These are phyloP conservation scores for Acanthamoeba royreba DNA, from an alignment of 208 protist species.

Conservation along the genomic window DNA sequence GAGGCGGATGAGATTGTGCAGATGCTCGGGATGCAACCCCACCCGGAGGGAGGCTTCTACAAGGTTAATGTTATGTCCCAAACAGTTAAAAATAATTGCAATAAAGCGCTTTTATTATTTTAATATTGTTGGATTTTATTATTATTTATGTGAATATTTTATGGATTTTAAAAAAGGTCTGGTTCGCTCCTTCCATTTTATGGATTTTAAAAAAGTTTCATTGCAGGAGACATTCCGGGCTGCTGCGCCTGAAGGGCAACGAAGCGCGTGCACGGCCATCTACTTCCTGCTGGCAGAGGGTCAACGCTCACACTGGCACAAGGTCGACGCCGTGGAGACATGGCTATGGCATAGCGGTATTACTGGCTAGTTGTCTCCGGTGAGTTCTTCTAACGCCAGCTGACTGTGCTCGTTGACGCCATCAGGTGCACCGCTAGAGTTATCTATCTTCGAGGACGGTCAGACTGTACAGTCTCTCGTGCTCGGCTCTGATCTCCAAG, in stretches of 20 bases:
- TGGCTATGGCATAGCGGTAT: not conserved
- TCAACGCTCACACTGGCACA: slow-evolving; percentile 30
- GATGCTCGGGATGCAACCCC: not conserved
- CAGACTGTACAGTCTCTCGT: not conserved
- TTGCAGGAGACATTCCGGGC: slow-evolving; percentile 33
- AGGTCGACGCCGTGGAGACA: slow-evolving; percentile 28
- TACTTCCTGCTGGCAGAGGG: not conserved
- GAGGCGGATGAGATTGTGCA: not conserved
- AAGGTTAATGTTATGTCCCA: no score
- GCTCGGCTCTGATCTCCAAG: not conserved
- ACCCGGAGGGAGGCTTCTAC: slow-evolving; percentile 33
- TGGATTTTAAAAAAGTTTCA: no score
- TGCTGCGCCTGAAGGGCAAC: not conserved
- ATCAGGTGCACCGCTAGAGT: slow-evolving; percentile 18
- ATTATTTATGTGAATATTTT: no score
- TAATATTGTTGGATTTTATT: no score
- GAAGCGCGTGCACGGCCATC: slow-evolving; percentile 13
- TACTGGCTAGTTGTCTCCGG: no score
- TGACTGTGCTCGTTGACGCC: no score
- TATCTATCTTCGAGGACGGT: not conserved
- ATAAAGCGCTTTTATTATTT: no score
- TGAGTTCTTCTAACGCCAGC: no score
- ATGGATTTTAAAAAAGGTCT: no score
- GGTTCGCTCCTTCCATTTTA: no score
- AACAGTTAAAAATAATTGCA: no score